Evolutionary conservation across 1,284 basidiomycete species (phyloP).

Genomic region (Leccinum holopus): DNA sequence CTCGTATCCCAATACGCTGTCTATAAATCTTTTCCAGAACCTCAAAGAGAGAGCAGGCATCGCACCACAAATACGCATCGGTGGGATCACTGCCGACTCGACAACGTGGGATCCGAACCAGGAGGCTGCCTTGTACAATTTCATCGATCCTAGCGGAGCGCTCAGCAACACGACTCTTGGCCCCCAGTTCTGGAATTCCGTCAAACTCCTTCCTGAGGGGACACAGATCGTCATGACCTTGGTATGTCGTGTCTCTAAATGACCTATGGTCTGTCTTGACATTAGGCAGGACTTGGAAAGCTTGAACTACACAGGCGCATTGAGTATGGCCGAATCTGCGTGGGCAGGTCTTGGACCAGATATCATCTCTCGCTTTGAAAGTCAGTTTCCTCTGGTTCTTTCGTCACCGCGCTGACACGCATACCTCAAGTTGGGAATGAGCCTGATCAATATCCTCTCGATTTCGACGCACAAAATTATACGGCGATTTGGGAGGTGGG

Average conservation of each 20-base stretch:
- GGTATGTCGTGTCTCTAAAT: conserved; percentile 25
- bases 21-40: conserved; percentile 44
- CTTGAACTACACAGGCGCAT: conserved; percentile 41
- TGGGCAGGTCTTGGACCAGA: conserved; percentile 37
- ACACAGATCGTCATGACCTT: conserved; percentile 47
- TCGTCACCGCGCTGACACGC: not conserved
- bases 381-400: conserved; percentile 30
- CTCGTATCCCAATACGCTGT: conserved; percentile 42
- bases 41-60: conserved; percentile 44
- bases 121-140: conserved; percentile 42
- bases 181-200: conserved; percentile 47
- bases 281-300: conserved; percentile 41
- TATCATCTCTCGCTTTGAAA: conserved; percentile 45
- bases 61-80: conserved; percentile 47
- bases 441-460: conserved; percentile 46
- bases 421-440: conserved; percentile 48
- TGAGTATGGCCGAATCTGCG: conserved; percentile 44
- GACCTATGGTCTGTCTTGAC: not conserved
- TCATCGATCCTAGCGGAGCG: conserved; percentile 40
- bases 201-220: conserved; percentile 43
- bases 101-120: conserved; percentile 46
- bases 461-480: conserved; percentile 44
- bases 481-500: conserved; percentile 43
- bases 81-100: conserved; percentile 53
- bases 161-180: conserved; percentile 51